Evolutionary conservation across 371 early-diverging fungal genomes (phyloP), one percentile per base, ranked within the genome.

Genomic region (Apophysomyces variabilis): DNA sequence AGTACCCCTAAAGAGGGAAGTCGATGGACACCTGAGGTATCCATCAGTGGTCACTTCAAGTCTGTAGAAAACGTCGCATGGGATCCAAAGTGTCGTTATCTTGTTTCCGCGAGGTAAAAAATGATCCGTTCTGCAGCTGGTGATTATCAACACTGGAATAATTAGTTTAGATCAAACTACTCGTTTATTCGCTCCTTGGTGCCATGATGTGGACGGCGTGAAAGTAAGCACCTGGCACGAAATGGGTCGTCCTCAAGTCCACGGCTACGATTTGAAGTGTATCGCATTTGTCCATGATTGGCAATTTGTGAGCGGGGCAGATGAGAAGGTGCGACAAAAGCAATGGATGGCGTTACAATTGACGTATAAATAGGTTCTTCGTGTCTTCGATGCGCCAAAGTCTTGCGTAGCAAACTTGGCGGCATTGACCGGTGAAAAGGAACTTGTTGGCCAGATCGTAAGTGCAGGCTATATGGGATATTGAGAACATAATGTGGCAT

Each of bases 231-330:
- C 90, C 4, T 97, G 97, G 98, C 95, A 93, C 68, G 99, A 99
- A 75, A 87, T 96, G 64, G 93, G 95, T 2, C 85, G 99, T 5
- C 95, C 99, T 13, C 99, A 99, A 78, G 92, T 98, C 36, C 99
- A 99, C 70, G 99, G 99, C 1, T 97, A 97, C 71, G 95, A 96
- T 71, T 75, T 97, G 60, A 89, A 93, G 57, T 93, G 95, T 70
- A 70, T 96, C 9, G 87, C 93, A 0, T 95, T 96, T 71, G 75
- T 92, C 7, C 74, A 89, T 65, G 80, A 85, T 32, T 92, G 87
- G 81, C 84, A 80, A 57, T 96, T 90, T 80, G 93, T 94, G 4
- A 88, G 90, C 62, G 98, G 94, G 8, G 95, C 97, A 26, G 99
- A 99, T 68, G 99, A 98, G 70, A 98, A 98, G 78, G 89, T 82